Conservation (phyloP, 2,329 filamentous ascomycete genomes). For the Raffaelea albimanens region DNA sequence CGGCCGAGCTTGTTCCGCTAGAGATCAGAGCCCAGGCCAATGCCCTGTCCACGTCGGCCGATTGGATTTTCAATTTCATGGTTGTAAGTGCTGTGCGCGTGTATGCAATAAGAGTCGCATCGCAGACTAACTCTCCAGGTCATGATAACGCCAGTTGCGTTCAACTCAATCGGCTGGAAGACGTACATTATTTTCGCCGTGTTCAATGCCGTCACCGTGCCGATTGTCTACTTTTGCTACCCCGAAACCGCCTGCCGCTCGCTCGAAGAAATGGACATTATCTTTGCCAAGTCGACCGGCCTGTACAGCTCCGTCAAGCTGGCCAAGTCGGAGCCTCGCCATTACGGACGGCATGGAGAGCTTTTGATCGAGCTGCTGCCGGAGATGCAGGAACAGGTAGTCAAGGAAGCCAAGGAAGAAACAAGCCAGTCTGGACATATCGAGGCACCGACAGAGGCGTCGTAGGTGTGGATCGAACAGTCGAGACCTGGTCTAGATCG, state of each 20-base stretch:
- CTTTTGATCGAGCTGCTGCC: too few relatives aligned
- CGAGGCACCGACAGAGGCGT: too few relatives aligned
- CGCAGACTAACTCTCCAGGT: too few relatives aligned
- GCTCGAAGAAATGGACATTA: slow-evolving; percentile 55
- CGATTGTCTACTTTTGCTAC: slow-evolving; percentile 51
- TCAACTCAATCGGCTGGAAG: slow-evolving; percentile 23
- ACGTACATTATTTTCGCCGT: slow-evolving; percentile 57
- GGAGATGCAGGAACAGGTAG: too few relatives aligned
- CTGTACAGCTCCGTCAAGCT: too few relatives aligned
- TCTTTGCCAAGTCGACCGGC: slow-evolving; percentile 13
- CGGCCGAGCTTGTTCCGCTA: slow-evolving; percentile 46
- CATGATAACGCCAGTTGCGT: background rate
- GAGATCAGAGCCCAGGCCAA: slow-evolving; percentile 46
- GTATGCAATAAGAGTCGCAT: slow-evolving; percentile 30
- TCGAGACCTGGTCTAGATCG: too few relatives aligned
- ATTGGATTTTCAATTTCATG: slow-evolving; percentile 56
- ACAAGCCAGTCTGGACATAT: too few relatives aligned
- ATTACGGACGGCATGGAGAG: too few relatives aligned
- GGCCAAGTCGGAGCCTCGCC: too few relatives aligned
- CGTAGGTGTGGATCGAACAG: too few relatives aligned
- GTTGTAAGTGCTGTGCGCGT: slow-evolving; percentile 56
- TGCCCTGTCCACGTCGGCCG: slow-evolving; percentile 42
- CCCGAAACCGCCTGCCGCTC: slow-evolving; percentile 55
- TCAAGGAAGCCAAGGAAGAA: too few relatives aligned
- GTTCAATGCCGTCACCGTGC: slow-evolving; percentile 53